Percentiles rank a stretch among this genome's conserved stretches.
These are phyloP conservation scores for Sequoia sempervirens DNA, from an alignment of 75 land plant genomes.

Conservation along the genomic window DNA sequence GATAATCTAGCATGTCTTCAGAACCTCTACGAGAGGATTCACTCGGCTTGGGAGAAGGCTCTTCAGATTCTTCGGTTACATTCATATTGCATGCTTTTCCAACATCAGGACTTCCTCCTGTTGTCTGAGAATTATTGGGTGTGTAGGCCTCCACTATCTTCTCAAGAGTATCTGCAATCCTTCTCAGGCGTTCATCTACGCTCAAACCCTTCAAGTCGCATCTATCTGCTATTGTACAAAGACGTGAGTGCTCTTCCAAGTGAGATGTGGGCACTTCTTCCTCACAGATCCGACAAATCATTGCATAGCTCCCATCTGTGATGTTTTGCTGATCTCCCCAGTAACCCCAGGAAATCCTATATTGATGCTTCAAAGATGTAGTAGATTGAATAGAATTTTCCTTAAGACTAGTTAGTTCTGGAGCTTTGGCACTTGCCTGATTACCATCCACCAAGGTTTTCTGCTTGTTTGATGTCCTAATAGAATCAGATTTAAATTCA, in stretches of 20 bases:
- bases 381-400: conserved; percentile 32
- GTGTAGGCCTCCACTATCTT: conserved; percentile 64
- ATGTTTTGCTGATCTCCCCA: conserved; percentile 72
- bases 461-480: conserved; percentile 4
- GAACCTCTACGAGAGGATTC: conserved; percentile 80
- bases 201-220: conserved; percentile 86
- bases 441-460: conserved; percentile 15
- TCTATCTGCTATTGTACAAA: conserved; percentile 92
- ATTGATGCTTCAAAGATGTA: conserved; percentile 47
- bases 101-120: conserved; percentile 79
- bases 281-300: conserved; percentile 98
- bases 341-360: conserved; percentile 74
- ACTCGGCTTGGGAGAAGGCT: conserved; percentile 46
- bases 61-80: conserved; percentile 64
- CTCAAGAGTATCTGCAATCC: conserved; percentile 88
- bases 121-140: conserved; percentile 43
- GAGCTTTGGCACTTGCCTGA: conserved; percentile 19
- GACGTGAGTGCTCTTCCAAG: conserved; percentile 85
- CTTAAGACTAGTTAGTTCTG: conserved; percentile 25
- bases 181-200: conserved; percentile 81
- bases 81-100: conserved; percentile 62
- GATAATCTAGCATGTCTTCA: conserved; percentile 87
- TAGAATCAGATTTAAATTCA: conserved; percentile 20
- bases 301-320: conserved; percentile 56
- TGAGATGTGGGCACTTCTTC: conserved; percentile 83